Conservation (phyloP, 2,329 filamentous ascomycete genomes). For the Kalaharituber pfeilii region DNA sequence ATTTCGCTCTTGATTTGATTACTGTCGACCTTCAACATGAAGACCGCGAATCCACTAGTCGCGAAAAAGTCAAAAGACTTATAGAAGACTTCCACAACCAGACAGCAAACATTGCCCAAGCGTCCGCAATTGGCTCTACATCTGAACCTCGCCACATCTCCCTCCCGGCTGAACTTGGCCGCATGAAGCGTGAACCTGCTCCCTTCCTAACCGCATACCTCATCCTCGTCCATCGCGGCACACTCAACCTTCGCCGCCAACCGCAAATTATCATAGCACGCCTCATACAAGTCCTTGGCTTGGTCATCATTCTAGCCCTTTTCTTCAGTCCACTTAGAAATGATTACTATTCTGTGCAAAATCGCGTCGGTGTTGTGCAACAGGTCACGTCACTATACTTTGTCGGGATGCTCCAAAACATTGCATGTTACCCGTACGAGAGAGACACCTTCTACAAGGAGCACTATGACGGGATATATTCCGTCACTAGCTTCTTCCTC, state of each 20-base stretch:
- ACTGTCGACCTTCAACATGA: slow-evolving; percentile 56
- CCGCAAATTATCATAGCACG: slow-evolving; percentile 46
- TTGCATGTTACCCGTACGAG: slow-evolving; percentile 51
- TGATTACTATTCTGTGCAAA: slow-evolving; percentile 54
- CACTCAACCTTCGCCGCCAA: slow-evolving; percentile 52
- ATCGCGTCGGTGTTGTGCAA: slow-evolving; percentile 55
- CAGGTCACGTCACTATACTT: slow-evolving; percentile 56
- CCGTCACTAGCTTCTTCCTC: slow-evolving; percentile 51
- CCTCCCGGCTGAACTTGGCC: slow-evolving; percentile 54
- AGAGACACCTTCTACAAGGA: slow-evolving; percentile 63
- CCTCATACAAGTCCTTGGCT: slow-evolving; percentile 47
- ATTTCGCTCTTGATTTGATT: slow-evolving; percentile 61
- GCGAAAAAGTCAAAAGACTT: slow-evolving; percentile 39
- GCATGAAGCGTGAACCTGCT: slow-evolving; percentile 45
- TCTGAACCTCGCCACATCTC: slow-evolving; percentile 29
- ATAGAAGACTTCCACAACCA: slow-evolving; percentile 17
- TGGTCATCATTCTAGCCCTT: slow-evolving; percentile 45
- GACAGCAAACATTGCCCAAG: slow-evolving; percentile 6
- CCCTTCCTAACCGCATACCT: slow-evolving; percentile 47
- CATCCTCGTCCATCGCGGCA: slow-evolving; percentile 47
- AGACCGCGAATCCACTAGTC: slow-evolving; percentile 42
- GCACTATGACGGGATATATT: slow-evolving; percentile 55
- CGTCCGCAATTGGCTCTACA: slow-evolving; percentile 11
- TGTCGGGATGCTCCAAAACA: slow-evolving; percentile 60
- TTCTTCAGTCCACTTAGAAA: slow-evolving; percentile 56